Evolutionary conservation across 495 filamentous ascomycete species (phyloP).

Genomic region (Trichoderma reesei): DNA sequence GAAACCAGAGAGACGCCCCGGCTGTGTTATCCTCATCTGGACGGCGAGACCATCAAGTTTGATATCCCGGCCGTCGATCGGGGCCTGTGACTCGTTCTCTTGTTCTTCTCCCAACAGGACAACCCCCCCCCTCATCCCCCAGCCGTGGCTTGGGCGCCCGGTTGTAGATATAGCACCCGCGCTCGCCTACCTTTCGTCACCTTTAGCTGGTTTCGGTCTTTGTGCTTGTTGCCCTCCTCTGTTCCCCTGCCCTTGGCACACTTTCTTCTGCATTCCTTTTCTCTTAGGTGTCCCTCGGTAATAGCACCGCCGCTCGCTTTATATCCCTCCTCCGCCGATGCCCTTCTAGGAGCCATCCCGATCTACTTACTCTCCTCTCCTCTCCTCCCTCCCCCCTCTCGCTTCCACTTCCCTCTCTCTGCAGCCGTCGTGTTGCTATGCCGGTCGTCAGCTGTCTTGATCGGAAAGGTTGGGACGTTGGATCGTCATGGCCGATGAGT

Average conservation of each 20-base stretch:
- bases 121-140: too few relatives aligned
- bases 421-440: not conserved
- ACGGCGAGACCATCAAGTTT: not conserved
- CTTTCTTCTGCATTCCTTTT: not conserved
- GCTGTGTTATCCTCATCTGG: not conserved
- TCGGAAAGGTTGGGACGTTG: slow-evolving; percentile 4
- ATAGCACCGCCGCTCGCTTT: not conserved
- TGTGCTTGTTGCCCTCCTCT: not conserved
- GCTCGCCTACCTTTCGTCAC: not conserved
- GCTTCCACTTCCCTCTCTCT: not conserved
- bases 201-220: not conserved
- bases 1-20: not conserved
- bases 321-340: not conserved
- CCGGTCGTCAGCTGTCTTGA: not conserved
- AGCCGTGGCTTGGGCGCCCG: not conserved
- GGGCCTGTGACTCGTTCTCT: not conserved
- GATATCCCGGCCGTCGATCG: not conserved
- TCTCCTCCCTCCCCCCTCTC: not conserved
- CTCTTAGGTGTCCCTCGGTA: too few relatives aligned
- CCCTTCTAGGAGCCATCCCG: not conserved
- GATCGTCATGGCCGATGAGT: slow-evolving; percentile 6
- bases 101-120: not conserved
- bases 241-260: not conserved
- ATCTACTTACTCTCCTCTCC: not conserved
- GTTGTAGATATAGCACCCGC: slow-evolving; percentile 6